Percentiles rank a stretch among this genome's conserved stretches.
Conservation (phyloP, 208 protist genomes). For the Leishmania mexicana region DNA sequence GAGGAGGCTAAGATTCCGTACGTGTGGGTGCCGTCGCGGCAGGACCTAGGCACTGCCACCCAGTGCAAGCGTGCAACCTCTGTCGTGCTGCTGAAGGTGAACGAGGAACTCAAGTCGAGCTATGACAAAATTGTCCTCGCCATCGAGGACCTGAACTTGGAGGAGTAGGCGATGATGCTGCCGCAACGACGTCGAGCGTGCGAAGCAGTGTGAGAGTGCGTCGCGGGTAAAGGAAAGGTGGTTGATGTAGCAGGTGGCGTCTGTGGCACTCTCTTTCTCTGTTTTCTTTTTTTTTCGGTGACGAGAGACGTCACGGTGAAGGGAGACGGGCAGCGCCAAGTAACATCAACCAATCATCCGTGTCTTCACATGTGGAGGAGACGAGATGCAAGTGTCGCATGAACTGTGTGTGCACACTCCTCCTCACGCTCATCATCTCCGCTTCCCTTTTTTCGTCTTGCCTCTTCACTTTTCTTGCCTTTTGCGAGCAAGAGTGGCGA, state of each 20-base stretch:
- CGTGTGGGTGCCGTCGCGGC: constrained; percentile 93
- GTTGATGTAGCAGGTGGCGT: background rate
- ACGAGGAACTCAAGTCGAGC: constrained; percentile 76
- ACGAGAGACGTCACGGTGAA: background rate
- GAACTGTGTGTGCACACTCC: background rate
- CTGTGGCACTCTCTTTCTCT: background rate
- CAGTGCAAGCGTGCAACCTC: constrained; percentile 94
- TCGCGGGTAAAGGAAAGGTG: background rate
- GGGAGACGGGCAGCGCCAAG: too few relatives aligned
- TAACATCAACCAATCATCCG: too few relatives aligned
- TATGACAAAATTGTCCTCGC: constrained; percentile 90
- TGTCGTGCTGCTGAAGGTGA: constrained; percentile 91
- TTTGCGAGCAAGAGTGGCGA: background rate
- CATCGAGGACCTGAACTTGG: constrained; percentile 86
- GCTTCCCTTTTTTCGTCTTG: background rate
- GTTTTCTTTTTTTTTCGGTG: background rate
- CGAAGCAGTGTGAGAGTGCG: background rate
- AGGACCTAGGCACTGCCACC: constrained; percentile 92
- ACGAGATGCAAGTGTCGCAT: too few relatives aligned
- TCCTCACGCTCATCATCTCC: background rate
- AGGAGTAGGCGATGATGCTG: constrained; percentile 39
- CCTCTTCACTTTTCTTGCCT: background rate
- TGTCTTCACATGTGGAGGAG: too few relatives aligned
- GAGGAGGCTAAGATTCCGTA: constrained; percentile 94
- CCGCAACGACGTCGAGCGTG: background rate